Percentiles rank a stretch among this genome's conserved stretches.
Evolutionary conservation across 176 grass and related monocot species (phyloP).

Genomic region (Paspalum notatum): DNA sequence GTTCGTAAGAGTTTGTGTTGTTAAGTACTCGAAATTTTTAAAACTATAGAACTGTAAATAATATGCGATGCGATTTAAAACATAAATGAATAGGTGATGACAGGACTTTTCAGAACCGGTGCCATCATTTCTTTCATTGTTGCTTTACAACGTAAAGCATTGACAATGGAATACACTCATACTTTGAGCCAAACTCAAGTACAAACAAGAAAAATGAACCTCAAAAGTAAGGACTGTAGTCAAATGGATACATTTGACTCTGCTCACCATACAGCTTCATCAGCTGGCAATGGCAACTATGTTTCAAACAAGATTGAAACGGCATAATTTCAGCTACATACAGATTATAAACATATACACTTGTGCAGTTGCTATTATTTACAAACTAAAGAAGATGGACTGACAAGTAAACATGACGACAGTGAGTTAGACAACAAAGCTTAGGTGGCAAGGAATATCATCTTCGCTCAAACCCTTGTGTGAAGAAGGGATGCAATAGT

Average conservation of each 20-base stretch:
- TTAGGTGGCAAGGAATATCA: background rate
- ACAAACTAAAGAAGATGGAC: background rate
- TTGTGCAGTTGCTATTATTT: slow-evolving; percentile 7
- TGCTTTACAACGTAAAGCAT: no score
- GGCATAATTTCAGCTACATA: slow-evolving; percentile 4
- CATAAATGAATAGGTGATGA: no score
- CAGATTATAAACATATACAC: background rate
- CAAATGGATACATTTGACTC: background rate
- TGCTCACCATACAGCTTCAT: background rate
- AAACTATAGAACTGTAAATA: no score
- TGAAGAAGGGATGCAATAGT: slow-evolving; percentile 75
- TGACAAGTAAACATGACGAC: background rate
- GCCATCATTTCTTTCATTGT: no score
- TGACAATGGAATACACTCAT: no score
- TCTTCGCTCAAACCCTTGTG: slow-evolving; percentile 26
- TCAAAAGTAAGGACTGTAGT: background rate
- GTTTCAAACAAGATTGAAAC: slow-evolving; percentile 19
- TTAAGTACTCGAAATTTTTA: no score
- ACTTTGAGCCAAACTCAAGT: no score
- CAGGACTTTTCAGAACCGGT: no score
- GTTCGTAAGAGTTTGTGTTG: no score
- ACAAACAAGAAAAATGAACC: background rate
- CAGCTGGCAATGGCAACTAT: background rate
- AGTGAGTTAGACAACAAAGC: background rate
- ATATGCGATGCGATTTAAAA: no score